A percentile compares a stretch with the other conserved stretches of the same genome.
Evolutionary conservation across 176 grass and related monocot genomes (phyloP).

Genomic region (Bonia amplexicaulis): DNA sequence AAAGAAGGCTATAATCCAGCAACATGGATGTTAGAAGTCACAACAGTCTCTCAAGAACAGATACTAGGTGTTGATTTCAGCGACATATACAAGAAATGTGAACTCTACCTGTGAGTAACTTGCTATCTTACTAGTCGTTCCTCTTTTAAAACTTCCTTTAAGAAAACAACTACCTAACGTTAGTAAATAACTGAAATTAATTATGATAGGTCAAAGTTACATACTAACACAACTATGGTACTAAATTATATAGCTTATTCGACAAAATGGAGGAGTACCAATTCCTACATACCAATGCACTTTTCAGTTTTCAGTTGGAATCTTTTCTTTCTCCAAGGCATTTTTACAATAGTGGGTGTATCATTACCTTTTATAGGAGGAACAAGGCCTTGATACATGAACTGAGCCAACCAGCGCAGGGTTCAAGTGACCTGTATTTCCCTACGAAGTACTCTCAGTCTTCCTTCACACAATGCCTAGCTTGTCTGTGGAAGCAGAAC

Average conservation of each 20-base stretch:
- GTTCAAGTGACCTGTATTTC: constrained; percentile 72
- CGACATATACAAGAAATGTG: constrained; percentile 74
- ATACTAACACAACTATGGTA: neutral
- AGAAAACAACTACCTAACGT: neutral
- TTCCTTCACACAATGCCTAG: constrained; percentile 59
- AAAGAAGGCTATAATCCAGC: constrained; percentile 88
- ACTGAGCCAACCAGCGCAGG: constrained; percentile 42
- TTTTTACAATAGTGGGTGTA: neutral
- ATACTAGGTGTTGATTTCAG: constrained; percentile 56
- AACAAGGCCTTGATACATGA: constrained; percentile 69
- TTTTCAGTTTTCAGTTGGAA: neutral
- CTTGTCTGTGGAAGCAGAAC: constrained; percentile 83
- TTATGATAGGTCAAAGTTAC: neutral
- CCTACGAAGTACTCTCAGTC: constrained; percentile 53
- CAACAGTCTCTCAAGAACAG: constrained; percentile 53
- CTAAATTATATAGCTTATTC: neutral
- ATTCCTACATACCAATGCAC: neutral
- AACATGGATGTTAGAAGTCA: constrained; percentile 95
- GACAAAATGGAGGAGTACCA: neutral
- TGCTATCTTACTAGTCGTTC: neutral
- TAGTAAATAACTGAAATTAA: constrained; percentile 6
- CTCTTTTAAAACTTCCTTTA: neutral
- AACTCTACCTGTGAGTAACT: constrained; percentile 68
- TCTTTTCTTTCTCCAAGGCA: neutral
- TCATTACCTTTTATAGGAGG: constrained; percentile 42